These are phyloP conservation scores for Plenodomus biglobosus DNA, from an alignment of 2,329 filamentous ascomycete genomes.

Conservation along the genomic window DNA sequence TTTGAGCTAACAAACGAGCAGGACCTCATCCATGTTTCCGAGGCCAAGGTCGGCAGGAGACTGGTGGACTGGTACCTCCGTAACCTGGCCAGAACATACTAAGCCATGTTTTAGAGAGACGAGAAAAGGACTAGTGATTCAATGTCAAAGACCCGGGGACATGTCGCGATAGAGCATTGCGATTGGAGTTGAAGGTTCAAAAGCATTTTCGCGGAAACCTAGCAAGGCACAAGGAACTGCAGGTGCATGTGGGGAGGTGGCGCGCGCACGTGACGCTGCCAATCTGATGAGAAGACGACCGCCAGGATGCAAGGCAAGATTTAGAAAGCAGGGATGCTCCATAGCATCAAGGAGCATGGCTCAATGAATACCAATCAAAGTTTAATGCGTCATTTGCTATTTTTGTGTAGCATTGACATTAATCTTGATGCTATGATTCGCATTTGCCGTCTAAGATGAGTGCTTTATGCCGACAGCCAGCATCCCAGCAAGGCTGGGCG, in stretches of 20 bases:
- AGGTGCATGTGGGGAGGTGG: constrained; percentile 14
- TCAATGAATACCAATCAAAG: constrained; percentile 15
- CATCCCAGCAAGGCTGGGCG: constrained; percentile 4
- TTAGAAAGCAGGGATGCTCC: constrained; percentile 8
- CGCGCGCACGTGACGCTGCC: background rate
- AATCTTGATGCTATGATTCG: background rate
- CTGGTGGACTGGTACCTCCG: constrained; percentile 98
- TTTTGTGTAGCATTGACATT: background rate
- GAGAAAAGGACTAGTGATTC: background rate
- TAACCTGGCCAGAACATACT: constrained; percentile 95
- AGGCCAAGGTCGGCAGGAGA: constrained; percentile 96
- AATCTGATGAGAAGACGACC: background rate
- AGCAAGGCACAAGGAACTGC: constrained; percentile 10
- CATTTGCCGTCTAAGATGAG: constrained; percentile 7
- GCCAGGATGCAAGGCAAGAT: constrained; percentile 15
- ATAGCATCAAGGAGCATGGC: constrained; percentile 7
- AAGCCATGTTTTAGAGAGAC: constrained; percentile 32
- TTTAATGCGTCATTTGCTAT: constrained; percentile 10
- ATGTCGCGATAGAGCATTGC: constrained; percentile 34
- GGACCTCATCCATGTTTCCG: constrained; percentile 98
- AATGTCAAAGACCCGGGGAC: background rate
- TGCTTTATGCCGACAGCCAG: constrained; percentile 21
- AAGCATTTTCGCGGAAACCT: constrained; percentile 32
- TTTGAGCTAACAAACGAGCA: constrained; percentile 45
- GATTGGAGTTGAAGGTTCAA: constrained; percentile 41